These are phyloP conservation scores for Apiospora saccharicola DNA, from an alignment of 2,329 filamentous ascomycete species.

Conservation along the genomic window DNA sequence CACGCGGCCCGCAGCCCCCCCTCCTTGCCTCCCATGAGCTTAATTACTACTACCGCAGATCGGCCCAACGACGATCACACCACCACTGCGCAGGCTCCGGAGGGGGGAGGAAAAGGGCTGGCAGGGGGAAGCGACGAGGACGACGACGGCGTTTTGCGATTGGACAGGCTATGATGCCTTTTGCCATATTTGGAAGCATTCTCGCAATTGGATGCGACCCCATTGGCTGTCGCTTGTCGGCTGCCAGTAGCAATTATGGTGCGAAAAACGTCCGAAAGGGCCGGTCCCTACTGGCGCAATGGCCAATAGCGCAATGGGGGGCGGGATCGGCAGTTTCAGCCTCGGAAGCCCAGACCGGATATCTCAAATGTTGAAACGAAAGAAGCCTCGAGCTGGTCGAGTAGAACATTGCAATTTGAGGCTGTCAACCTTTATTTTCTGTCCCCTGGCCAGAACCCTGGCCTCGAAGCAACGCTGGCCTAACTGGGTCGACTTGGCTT, in stretches of 20 bases:
- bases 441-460: no score
- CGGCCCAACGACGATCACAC: constrained; percentile 9
- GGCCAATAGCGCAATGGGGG: neutral
- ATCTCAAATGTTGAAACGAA: neutral
- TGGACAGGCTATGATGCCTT: neutral
- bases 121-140: neutral
- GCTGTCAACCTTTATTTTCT: neutral
- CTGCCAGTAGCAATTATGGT: neutral
- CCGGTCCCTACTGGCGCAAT: neutral
- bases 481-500: neutral
- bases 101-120: no score
- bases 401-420: neutral
- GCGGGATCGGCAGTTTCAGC: constrained; percentile 17
- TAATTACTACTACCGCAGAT: constrained; percentile 12
- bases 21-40: constrained; percentile 17
- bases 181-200: neutral
- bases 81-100: neutral
- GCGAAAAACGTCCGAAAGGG: neutral
- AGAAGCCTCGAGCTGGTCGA: neutral
- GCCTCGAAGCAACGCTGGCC: neutral
- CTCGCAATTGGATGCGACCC: neutral
- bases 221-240: neutral
- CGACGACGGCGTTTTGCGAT: neutral
- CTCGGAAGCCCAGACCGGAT: constrained; percentile 17
- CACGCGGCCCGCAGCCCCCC: constrained; percentile 6